These are phyloP conservation scores for Fusarium sp. DNA, from an alignment of 2,329 filamentous ascomycete species.

Conservation along the genomic window DNA sequence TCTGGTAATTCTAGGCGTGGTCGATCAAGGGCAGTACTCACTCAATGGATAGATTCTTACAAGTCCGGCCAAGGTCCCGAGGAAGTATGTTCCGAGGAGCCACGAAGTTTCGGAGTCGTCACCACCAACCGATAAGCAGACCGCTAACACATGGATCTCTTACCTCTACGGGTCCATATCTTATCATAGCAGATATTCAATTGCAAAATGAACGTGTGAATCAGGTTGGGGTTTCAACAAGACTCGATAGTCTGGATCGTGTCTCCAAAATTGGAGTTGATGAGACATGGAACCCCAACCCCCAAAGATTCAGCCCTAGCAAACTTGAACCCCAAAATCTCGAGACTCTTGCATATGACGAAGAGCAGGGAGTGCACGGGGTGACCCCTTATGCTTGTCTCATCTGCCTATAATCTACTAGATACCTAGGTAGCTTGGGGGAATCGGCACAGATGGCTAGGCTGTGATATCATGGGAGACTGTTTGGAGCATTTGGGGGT, in stretches of 20 bases:
- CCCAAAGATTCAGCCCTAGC: constrained; percentile 33
- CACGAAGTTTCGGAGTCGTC: constrained; percentile 12
- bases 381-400: neutral
- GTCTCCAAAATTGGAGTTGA: constrained; percentile 14
- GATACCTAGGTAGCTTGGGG: neutral
- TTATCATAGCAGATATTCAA: neutral
- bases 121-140: constrained; percentile 17
- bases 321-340: constrained; percentile 29
- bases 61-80: constrained; percentile 26
- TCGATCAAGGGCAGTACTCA: neutral
- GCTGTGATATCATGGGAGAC: neutral
- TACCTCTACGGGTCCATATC: neutral
- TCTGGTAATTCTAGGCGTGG: neutral
- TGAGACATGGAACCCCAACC: constrained; percentile 37
- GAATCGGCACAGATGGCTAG: neutral
- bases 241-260: neutral
- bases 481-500: constrained; percentile 16
- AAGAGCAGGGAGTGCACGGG: neutral
- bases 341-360: neutral
- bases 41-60: neutral
- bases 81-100: constrained; percentile 32
- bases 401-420: neutral
- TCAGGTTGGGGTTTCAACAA: constrained; percentile 39
- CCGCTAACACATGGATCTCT: neutral
- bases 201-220: constrained; percentile 15